Conservation (phyloP, 129 eudicot genomes). For the Kitagawia praeruptora region DNA sequence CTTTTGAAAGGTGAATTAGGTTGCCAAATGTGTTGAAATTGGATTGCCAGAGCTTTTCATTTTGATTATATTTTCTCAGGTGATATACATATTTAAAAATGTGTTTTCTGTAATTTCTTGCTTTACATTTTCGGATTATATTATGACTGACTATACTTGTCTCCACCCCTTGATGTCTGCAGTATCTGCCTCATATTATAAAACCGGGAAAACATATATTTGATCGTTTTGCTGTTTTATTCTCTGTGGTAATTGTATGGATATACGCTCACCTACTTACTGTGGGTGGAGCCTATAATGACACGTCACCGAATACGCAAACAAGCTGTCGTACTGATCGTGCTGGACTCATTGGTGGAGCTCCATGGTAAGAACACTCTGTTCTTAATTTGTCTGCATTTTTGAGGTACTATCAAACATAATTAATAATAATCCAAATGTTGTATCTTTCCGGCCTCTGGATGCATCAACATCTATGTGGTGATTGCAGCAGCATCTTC, state of each 20-base stretch:
- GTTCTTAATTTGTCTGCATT: not conserved
- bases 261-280: slow-evolving; percentile 71
- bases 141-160: not conserved
- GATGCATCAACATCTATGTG: not conserved
- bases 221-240: slow-evolving; percentile 50
- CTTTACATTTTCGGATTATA: not conserved
- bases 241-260: slow-evolving; percentile 76
- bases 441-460: not conserved
- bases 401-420: not conserved
- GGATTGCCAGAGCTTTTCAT: slow-evolving; percentile 58
- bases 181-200: slow-evolving; percentile 46
- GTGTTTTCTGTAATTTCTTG: not conserved
- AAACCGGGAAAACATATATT: slow-evolving; percentile 41
- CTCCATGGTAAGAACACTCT: slow-evolving; percentile 55
- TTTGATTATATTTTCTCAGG: slow-evolving; percentile 45
- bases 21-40: slow-evolving; percentile 60
- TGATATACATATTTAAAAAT: not conserved
- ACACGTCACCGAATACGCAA: slow-evolving; percentile 45
- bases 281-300: slow-evolving; percentile 74
- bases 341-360: slow-evolving; percentile 55
- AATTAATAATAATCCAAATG: not conserved
- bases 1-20: slow-evolving; percentile 28
- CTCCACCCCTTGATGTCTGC: slow-evolving; percentile 17
- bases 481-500: not conserved
- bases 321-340: slow-evolving; percentile 77